A percentile compares a stretch with the other conserved stretches of the same genome.
phyloP scores from a whole-genome alignment of 768 basidiomycete genomes.

The Trametes cinnabarina region DNA sequence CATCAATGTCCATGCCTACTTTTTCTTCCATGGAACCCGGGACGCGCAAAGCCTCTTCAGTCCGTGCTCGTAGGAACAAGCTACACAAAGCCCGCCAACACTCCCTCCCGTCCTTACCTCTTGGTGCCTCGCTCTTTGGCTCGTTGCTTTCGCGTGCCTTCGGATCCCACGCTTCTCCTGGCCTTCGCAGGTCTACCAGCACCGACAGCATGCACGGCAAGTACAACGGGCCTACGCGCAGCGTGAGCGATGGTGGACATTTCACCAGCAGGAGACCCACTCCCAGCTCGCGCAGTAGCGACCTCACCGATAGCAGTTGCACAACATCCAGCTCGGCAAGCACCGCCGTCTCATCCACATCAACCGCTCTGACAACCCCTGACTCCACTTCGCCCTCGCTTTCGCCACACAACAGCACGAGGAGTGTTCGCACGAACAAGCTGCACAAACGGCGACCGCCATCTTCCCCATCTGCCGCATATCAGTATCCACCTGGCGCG shows the following conservation, averaged over 20 bases:
- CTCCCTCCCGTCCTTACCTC: background rate
- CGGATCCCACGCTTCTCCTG: conserved; percentile 1
- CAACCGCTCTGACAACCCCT: conserved; percentile 21
- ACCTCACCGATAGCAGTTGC: conserved; percentile 12
- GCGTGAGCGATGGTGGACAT: conserved; percentile 14
- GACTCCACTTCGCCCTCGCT: conserved; percentile 15
- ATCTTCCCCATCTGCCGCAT: conserved; percentile 10
- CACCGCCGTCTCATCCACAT: conserved; percentile 9
- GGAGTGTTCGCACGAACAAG: conserved; percentile 14
- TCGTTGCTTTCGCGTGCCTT: conserved; percentile 12
- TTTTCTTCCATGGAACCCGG: conserved; percentile 15
- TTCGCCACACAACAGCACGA: conserved; percentile 14
- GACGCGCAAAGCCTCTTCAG: conserved; percentile 4
- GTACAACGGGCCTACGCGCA: conserved; percentile 12
- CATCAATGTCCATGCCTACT: conserved; percentile 2
- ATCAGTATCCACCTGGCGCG: conserved; percentile 9
- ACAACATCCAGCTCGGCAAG: conserved; percentile 12
- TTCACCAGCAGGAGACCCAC: background rate
- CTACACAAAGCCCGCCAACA: conserved; percentile 12
- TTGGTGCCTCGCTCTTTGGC: conserved; percentile 6
- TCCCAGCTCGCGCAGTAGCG: conserved; percentile 14
- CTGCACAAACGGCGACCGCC: conserved; percentile 22
- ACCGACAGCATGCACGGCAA: conserved; percentile 7
- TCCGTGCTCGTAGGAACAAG: conserved; percentile 11
- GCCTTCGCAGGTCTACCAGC: conserved; percentile 5